Evolutionary conservation across 2,329 filamentous ascomycete genomes (phyloP), one percentile per base, ranked within the genome.

Genomic region (Fusarium succisae): DNA sequence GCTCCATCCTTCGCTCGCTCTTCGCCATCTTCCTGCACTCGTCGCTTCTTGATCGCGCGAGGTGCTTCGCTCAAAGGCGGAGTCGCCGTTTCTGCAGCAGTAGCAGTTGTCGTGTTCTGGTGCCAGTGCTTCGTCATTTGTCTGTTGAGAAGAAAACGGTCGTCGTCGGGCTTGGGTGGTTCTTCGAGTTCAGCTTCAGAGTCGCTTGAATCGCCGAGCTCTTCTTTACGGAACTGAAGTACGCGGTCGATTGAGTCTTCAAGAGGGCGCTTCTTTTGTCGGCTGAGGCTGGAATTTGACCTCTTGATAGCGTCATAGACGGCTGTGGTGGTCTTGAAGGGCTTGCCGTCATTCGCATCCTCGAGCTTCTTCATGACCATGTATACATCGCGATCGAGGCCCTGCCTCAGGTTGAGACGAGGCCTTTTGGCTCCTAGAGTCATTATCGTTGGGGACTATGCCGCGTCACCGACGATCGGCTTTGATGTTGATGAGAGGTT

Each of bases 171-270:
- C 22, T 77, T 80, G 8, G 77, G 69, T 35, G 78, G 80, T 75
- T 79, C 87, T 80, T 81, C 89, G 73, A 81, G 82, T 64, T 81
- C 87, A 35, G 87, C 86, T 26, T 87, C 85, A 5, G 85, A 84
- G 39, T 89, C 88, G 56, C 86, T 87, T 37, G 86, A 85, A 8
- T 88, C 89, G 30, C 89, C 87, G 20, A 86, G 81, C 68, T 91
- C 88, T 74, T 94, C 90, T 73, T 91, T 92, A 10, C 96, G 86
- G 24, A 94, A 90, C 13, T 91, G 89, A 22, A 98, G 84, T 0
- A 95, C 94, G 13, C 94, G 88, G 70, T 97, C 94, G 72, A 98
- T 94, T 41, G 93, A 92, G 72, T 96, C 93, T 81, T 98, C 94
- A 3, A 98, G 84, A 1, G 92, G 86, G 69, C 91, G 92, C 82